phyloP scores from a whole-genome alignment of 2,329 filamentous ascomycete genomes.

The Colletotrichum plurivorum region DNA sequence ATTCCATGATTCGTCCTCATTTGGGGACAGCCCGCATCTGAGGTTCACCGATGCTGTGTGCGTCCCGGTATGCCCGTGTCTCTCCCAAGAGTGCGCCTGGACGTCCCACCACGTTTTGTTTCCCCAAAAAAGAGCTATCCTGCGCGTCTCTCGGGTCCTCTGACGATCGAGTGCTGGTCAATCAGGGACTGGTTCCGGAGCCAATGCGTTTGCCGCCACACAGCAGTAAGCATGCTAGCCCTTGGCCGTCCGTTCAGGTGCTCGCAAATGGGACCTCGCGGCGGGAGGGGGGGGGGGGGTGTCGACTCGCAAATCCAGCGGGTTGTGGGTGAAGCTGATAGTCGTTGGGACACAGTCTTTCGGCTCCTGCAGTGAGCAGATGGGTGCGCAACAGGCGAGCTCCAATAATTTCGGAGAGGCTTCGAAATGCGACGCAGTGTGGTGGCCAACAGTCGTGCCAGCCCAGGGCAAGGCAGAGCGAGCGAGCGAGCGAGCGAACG shows the following conservation, averaged over 20 bases:
- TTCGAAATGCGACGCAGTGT: slow-evolving; percentile 21
- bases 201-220: slow-evolving; percentile 29
- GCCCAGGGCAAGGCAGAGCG: slow-evolving; percentile 24
- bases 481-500: slow-evolving; percentile 21
- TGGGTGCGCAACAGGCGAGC: slow-evolving; percentile 8
- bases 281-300: no score
- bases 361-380: slow-evolving; percentile 8
- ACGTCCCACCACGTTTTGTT: slow-evolving; percentile 36
- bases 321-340: slow-evolving; percentile 10
- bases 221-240: slow-evolving; percentile 35
- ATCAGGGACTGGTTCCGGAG: slow-evolving; percentile 14
- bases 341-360: slow-evolving; percentile 5
- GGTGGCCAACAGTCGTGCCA: slow-evolving; percentile 25
- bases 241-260: slow-evolving; percentile 12
- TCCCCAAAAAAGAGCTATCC: slow-evolving; percentile 23
- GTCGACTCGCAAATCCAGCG: slow-evolving; percentile 12
- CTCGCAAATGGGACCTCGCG: slow-evolving; percentile 23
- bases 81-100: slow-evolving; percentile 15
- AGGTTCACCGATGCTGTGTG: slow-evolving; percentile 15
- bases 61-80: slow-evolving; percentile 11
- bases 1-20: slow-evolving; percentile 60
- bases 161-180: neutral
- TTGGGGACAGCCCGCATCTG: slow-evolving; percentile 41
- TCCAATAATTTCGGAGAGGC: slow-evolving; percentile 10
- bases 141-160: slow-evolving; percentile 18